These are phyloP conservation scores for Hortiboletus flavorubellus DNA, from an alignment of 768 basidiomycete species.

Conservation along the genomic window DNA sequence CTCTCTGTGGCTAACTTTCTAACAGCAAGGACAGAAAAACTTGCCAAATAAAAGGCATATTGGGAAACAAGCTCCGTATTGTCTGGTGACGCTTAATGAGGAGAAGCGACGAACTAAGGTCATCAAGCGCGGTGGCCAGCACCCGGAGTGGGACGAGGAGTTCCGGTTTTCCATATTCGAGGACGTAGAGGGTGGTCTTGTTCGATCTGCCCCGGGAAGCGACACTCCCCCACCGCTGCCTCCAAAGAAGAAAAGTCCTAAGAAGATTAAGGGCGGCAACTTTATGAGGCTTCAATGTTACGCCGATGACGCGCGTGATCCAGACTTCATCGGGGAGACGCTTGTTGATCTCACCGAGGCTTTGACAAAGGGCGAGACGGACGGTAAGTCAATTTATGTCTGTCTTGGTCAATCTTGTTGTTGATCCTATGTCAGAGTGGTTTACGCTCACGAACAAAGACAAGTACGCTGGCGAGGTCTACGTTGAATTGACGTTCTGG, in stretches of 20 bases:
- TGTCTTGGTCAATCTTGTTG: constrained; percentile 7
- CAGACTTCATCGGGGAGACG: constrained; percentile 91
- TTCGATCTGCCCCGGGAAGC: constrained; percentile 38
- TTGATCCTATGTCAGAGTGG: constrained; percentile 66
- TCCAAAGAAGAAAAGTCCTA: constrained; percentile 53
- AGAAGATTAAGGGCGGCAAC: constrained; percentile 66
- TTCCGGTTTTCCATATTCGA: constrained; percentile 88
- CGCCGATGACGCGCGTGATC: constrained; percentile 94
- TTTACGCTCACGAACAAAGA: constrained; percentile 87
- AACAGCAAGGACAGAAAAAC: constrained; percentile 58
- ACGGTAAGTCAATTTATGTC: constrained; percentile 59
- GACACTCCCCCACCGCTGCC: constrained; percentile 64
- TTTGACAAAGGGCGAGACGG: constrained; percentile 92
- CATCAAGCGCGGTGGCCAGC: constrained; percentile 96
- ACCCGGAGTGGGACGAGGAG: constrained; percentile 99
- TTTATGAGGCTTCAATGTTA: constrained; percentile 82
- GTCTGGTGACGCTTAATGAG: constrained; percentile 70
- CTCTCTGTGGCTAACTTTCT: constrained; percentile 8
- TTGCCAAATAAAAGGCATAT: constrained; percentile 89
- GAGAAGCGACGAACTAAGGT: constrained; percentile 87
- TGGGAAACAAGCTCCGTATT: constrained; percentile 98
- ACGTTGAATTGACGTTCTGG: constrained; percentile 96
- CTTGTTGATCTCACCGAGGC: constrained; percentile 87
- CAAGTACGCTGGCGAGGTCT: constrained; percentile 93
- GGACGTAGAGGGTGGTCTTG: constrained; percentile 56